phyloP scores from a whole-genome alignment of 495 filamentous ascomycete species.

The Entonaema liquescens region DNA sequence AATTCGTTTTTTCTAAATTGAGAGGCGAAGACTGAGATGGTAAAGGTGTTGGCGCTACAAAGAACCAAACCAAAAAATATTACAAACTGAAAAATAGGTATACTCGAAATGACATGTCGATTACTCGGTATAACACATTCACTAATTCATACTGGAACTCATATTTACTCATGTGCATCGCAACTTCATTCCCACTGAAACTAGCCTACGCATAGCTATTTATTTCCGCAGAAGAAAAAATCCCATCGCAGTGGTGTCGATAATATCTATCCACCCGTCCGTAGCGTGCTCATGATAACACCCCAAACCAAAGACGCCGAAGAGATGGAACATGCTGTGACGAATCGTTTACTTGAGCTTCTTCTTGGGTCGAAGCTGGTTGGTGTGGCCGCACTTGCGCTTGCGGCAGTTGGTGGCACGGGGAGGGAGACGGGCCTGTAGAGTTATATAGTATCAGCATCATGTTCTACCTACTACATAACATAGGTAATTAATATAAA shows the following conservation, averaged over 20 bases:
- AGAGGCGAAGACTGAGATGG: not conserved
- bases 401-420: conserved; percentile 99
- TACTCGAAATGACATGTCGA: not conserved
- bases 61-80: not conserved
- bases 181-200: conserved; percentile 40
- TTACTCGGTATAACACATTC: not conserved
- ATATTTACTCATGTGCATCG: conserved; percentile 34
- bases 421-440: conserved; percentile 85
- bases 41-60: not conserved
- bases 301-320: conserved; percentile 51
- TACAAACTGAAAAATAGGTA: not conserved
- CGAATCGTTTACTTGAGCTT: conserved; percentile 89
- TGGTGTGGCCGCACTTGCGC: conserved; percentile 99
- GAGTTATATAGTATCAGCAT: not conserved
- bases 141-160: not conserved
- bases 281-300: conserved; percentile 40
- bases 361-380: conserved; percentile 99
- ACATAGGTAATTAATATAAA: not conserved
- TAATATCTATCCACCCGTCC: conserved; percentile 34
- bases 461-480: too few species aligned
- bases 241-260: conserved; percentile 27
- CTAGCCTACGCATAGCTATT: conserved; percentile 33
- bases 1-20: not conserved
- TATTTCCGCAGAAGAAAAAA: conserved; percentile 18
- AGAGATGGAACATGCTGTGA: conserved; percentile 45